A percentile compares a stretch with the other conserved stretches of the same genome.
These are phyloP conservation scores for Syncephalis fuscata DNA, from an alignment of 371 early-diverging fungal species.

Conservation along the genomic window DNA sequence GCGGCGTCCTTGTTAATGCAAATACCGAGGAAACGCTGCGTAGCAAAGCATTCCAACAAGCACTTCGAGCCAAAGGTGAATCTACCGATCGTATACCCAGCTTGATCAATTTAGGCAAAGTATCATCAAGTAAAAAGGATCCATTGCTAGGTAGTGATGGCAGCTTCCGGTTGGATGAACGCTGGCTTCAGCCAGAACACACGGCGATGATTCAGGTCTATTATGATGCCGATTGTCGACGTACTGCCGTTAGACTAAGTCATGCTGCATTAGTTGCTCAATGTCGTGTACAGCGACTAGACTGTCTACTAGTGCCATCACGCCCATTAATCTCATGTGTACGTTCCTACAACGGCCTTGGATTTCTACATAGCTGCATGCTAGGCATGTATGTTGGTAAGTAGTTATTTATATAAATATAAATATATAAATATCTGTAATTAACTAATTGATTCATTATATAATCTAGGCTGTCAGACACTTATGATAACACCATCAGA, in stretches of 20 bases:
- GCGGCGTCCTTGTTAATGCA: constrained; percentile 36
- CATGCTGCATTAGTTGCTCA: constrained; percentile 54
- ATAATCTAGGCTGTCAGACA: constrained; percentile 24
- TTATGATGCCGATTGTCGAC: constrained; percentile 29
- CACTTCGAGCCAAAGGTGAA: constrained; percentile 11
- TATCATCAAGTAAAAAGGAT: not conserved
- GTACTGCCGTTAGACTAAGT: constrained; percentile 33
- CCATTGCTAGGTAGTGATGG: constrained; percentile 8
- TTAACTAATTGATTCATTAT: constrained; percentile 1
- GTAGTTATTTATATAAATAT: constrained; percentile 7
- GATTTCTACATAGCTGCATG: constrained; percentile 49
- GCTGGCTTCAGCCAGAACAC: not conserved
- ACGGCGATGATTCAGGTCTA: constrained; percentile 31
- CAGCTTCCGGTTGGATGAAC: not conserved
- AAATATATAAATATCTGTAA: too few relatives aligned
- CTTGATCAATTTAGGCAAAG: constrained; percentile 4
- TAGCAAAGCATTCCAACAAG: constrained; percentile 24
- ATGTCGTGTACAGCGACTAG: constrained; percentile 60
- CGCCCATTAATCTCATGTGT: constrained; percentile 50
- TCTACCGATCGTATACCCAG: not conserved
- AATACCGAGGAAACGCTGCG: constrained; percentile 44
- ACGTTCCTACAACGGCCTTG: constrained; percentile 47
- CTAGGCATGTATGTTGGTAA: constrained; percentile 60
- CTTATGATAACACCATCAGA: constrained; percentile 32
- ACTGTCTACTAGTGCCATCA: constrained; percentile 47